Base-by-base conservation (phyloP, 768 basidiomycete genomes). In the Tricholoma furcatifolium region DNA sequence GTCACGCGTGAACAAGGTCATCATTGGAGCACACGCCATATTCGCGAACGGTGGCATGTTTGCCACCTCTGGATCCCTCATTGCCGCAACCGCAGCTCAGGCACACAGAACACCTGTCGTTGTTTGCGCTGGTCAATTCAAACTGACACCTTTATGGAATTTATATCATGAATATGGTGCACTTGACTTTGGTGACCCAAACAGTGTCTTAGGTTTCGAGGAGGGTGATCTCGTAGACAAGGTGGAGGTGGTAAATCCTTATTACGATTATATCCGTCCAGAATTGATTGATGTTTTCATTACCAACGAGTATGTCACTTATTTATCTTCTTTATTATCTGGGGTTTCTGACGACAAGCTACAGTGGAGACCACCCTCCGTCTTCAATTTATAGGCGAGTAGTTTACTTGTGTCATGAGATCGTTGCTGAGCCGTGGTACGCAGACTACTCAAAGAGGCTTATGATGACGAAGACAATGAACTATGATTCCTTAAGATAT, bases 11-110 rank as follows among this genome's bases (percentile, higher is more conserved):
- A 96, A 94, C 74, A 99, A 99, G 70, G 88, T 98, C 60, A 84
- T 99, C 53, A 79, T 99, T 42, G 93, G 94, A 24, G 89, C 94
- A 10, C 96, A 98, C 69, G 86, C 90, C n/a, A 88, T 98, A 62
- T 85, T 97, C 45, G 95, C 96, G 21, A 96, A 98, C 64, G 97
- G 97, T 12, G 94, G 95, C 12, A 88, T 98, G 81, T 94, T 96
- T 67, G 89, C 91, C 14, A 81, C 91, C 40, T 81, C 89, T 0
- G 95, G 95, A 17, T 88, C 92, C 1, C 78, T 93, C 15, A 75
- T 94, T 39, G 91, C 87, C 1, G 92, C 91, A 3, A 83, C 88
- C 20, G 93, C 94, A 43, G 95, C 95, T 32, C 84, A 84, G 51
- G 88, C 86, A 24, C 93, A 97, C 71, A 84, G 88, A 62, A 94